Percentiles rank a stretch among this genome's conserved stretches.
Conservation (phyloP, 257 asterid genomes). For the Haberlea rhodopensis region DNA sequence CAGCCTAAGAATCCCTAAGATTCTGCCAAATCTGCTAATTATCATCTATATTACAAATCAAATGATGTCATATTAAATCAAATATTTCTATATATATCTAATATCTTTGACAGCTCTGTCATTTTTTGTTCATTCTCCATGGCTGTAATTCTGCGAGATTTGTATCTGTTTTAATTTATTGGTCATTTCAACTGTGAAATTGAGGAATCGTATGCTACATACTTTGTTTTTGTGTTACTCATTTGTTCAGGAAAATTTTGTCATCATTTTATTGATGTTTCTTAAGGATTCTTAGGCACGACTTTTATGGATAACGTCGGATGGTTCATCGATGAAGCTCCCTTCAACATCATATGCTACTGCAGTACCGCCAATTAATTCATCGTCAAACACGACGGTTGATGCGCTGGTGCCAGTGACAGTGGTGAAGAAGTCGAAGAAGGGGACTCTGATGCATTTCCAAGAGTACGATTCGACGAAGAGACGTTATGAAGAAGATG, state of each 20-base stretch:
- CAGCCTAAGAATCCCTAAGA: too few species aligned
- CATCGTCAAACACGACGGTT: slow-evolving; percentile 30
- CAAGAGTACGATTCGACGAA: too few species aligned
- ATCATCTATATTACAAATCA: too few species aligned
- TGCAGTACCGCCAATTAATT: slow-evolving; percentile 49
- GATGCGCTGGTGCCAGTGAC: slow-evolving; percentile 51
- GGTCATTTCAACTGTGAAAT: slow-evolving; percentile 3
- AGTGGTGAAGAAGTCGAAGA: slow-evolving; percentile 82
- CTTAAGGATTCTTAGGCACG: slow-evolving; percentile 78
- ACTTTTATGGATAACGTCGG: slow-evolving; percentile 95
- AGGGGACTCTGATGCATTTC: slow-evolving; percentile 89
- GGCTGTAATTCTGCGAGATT: slow-evolving; percentile 30
- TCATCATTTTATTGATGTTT: background rate
- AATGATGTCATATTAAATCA: too few species aligned
- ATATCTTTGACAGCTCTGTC: slow-evolving; percentile 19
- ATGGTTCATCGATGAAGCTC: slow-evolving; percentile 62
- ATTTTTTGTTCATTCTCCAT: slow-evolving; percentile 13
- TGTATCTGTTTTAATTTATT: background rate
- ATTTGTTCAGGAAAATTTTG: too few species aligned
- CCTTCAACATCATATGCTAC: slow-evolving; percentile 45
- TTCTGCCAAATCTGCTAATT: too few species aligned
- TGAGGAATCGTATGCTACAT: slow-evolving; percentile 5
- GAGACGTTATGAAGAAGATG: too few species aligned
- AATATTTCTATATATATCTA: too few species aligned
- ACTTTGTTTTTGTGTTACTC: too few species aligned